These are phyloP conservation scores for Penicillium sp. DNA, from an alignment of 2,329 filamentous ascomycete species.

Conservation along the genomic window DNA sequence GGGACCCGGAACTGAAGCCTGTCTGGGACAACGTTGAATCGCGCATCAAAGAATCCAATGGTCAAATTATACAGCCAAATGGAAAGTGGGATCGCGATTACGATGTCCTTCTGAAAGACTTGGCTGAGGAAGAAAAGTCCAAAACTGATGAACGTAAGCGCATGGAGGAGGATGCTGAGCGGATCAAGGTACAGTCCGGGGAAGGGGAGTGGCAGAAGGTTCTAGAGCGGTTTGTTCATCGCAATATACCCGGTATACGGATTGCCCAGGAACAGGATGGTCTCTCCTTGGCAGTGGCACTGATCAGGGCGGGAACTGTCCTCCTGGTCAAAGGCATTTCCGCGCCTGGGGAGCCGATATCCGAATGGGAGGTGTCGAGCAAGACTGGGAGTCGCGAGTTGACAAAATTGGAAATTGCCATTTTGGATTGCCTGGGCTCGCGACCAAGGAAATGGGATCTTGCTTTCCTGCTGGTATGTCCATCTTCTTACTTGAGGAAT, in stretches of 20 bases:
- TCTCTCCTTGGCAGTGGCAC: slow-evolving; percentile 29
- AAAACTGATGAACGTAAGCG: slow-evolving; percentile 28
- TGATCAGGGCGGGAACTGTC: slow-evolving; percentile 36
- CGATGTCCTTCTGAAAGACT: slow-evolving; percentile 32
- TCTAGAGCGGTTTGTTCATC: slow-evolving; percentile 33
- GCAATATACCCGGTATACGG: slow-evolving; percentile 32
- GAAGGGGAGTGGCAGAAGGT: slow-evolving; percentile 38
- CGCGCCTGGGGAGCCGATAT: slow-evolving; percentile 16
- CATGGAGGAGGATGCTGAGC: slow-evolving; percentile 34
- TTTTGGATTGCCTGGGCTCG: slow-evolving; percentile 38
- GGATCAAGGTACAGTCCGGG: slow-evolving; percentile 26
- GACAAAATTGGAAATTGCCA: slow-evolving; percentile 37
- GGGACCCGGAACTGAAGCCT: slow-evolving; percentile 40
- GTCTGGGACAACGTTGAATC: slow-evolving; percentile 42
- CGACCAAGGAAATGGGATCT: slow-evolving; percentile 43
- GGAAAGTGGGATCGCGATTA: slow-evolving; percentile 48
- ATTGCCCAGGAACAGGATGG: slow-evolving; percentile 26
- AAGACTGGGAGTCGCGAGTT: slow-evolving; percentile 25
- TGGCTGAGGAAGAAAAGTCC: slow-evolving; percentile 31
- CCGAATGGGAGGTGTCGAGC: slow-evolving; percentile 39
- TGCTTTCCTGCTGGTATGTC: slow-evolving; percentile 40
- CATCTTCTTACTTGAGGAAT: background rate
- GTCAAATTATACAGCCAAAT: slow-evolving; percentile 38
- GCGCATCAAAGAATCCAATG: slow-evolving; percentile 39
- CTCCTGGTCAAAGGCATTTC: slow-evolving; percentile 35